Conservation (phyloP, 257 asterid species). For the Gynochthodes officinalis region DNA sequence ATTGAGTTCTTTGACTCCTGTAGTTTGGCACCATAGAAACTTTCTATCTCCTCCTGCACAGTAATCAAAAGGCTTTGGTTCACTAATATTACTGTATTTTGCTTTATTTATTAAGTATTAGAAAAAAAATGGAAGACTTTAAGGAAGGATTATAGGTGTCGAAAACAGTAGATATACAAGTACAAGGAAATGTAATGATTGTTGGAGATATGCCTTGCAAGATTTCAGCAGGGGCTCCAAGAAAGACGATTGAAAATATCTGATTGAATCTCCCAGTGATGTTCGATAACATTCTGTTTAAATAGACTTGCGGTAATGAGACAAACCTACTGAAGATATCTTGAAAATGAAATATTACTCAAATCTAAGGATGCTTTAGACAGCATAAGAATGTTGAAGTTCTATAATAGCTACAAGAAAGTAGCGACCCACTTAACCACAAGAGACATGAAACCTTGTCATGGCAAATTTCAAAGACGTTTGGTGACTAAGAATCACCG, state of each 20-base stretch:
- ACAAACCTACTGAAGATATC: neutral
- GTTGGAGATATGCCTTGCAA: conserved; percentile 69
- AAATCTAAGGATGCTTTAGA: neutral
- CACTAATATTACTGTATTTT: neutral
- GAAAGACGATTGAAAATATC: conserved; percentile 70
- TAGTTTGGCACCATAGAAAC: conserved; percentile 50
- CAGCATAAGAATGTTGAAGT: neutral
- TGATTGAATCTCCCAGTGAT: conserved; percentile 67
- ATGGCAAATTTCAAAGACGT: neutral
- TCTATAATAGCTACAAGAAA: neutral
- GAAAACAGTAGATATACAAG: neutral
- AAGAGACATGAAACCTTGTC: neutral
- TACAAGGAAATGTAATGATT: neutral
- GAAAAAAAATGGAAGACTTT: neutral
- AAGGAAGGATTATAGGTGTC: neutral
- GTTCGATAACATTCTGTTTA: conserved; percentile 69
- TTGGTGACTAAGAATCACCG: conserved; percentile 6
- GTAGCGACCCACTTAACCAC: neutral
- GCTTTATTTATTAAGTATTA: neutral
- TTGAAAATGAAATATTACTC: neutral
- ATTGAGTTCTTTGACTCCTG: conserved; percentile 63
- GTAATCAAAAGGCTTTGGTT: neutral
- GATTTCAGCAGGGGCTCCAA: conserved; percentile 83
- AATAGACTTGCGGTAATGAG: neutral
- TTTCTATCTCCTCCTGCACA: conserved; percentile 86